Evolutionary conservation across 2,329 filamentous ascomycete species (phyloP).

Genomic region (Botrytis elliptica): DNA sequence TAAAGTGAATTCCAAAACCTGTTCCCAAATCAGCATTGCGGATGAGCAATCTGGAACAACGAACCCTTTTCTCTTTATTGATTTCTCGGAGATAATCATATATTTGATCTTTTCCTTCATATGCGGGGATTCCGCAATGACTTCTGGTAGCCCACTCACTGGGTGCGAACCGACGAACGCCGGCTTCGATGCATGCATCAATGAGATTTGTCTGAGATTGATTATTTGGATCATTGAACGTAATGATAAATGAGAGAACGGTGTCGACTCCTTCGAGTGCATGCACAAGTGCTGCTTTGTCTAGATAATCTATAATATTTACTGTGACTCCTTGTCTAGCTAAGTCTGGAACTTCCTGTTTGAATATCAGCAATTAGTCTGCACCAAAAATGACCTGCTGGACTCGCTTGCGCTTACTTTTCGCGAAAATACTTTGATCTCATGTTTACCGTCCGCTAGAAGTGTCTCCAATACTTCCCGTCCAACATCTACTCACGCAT

Average conservation of each 20-base stretch:
- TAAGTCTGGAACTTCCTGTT: background rate
- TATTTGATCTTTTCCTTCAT: slow-evolving; percentile 45
- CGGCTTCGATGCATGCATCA: slow-evolving; percentile 40
- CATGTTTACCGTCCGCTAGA: slow-evolving; percentile 49
- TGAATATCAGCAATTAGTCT: background rate
- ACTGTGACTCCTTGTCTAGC: slow-evolving; percentile 40
- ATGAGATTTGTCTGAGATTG: slow-evolving; percentile 41
- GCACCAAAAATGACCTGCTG: no score
- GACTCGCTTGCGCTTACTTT: slow-evolving; percentile 38
- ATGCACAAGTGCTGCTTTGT: slow-evolving; percentile 30
- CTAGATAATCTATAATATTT: slow-evolving; percentile 46
- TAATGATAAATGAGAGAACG: slow-evolving; percentile 48
- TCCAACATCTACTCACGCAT: slow-evolving; percentile 47
- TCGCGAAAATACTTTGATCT: slow-evolving; percentile 52
- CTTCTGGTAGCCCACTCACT: slow-evolving; percentile 42
- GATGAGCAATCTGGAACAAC: background rate
- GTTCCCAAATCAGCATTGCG: background rate
- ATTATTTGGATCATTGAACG: slow-evolving; percentile 35
- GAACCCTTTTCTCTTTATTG: slow-evolving; percentile 43
- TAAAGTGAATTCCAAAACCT: slow-evolving; percentile 41
- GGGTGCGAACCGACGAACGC: slow-evolving; percentile 42
- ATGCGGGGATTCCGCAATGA: slow-evolving; percentile 44
- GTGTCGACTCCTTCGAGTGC: slow-evolving; percentile 49
- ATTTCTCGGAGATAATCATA: slow-evolving; percentile 44
- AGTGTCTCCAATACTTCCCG: slow-evolving; percentile 53